Percentiles rank a stretch among this genome's conserved stretches.
These are phyloP conservation scores for Aureobasidium pullulans DNA, from an alignment of 2,329 filamentous ascomycete genomes.

Conservation along the genomic window DNA sequence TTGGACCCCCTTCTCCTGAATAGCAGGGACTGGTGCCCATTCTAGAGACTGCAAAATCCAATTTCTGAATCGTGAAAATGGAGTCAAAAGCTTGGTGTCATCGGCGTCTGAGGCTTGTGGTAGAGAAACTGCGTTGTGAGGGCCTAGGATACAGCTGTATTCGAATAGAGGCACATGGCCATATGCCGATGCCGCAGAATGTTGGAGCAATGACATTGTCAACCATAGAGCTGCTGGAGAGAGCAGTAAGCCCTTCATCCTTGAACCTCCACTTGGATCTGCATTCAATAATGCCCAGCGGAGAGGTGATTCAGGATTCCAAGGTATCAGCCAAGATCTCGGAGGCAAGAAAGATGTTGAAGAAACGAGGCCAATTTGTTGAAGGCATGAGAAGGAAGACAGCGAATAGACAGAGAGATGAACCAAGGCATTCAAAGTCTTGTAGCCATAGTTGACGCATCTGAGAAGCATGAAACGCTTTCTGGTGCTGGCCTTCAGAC, in stretches of 20 bases:
- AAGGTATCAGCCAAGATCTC: not conserved
- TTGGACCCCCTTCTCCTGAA: not conserved
- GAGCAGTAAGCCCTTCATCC: not conserved
- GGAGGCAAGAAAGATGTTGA: not conserved
- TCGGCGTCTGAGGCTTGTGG: not conserved
- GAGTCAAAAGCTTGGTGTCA: not conserved
- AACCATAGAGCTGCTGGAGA: slow-evolving; percentile 5
- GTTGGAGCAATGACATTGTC: not conserved
- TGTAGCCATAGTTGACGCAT: not conserved
- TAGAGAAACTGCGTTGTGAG: not conserved
- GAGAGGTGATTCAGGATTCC: slow-evolving; percentile 8
- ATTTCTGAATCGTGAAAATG: not conserved
- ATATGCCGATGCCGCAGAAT: not conserved
- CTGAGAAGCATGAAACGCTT: not conserved
- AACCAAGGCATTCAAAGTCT: not conserved
- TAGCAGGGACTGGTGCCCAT: not conserved
- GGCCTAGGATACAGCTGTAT: not conserved
- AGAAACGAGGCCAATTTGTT: slow-evolving; percentile 6
- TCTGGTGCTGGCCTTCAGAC: not conserved
- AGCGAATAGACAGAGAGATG: slow-evolving; percentile 3
- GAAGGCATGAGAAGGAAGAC: not conserved
- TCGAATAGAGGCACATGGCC: slow-evolving; percentile 3
- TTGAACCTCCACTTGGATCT: not conserved
- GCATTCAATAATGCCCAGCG: not conserved
- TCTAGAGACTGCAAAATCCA: not conserved